phyloP scores from a whole-genome alignment of 371 early-diverging fungal species.

The Homolaphlyctis polyrhiza region DNA sequence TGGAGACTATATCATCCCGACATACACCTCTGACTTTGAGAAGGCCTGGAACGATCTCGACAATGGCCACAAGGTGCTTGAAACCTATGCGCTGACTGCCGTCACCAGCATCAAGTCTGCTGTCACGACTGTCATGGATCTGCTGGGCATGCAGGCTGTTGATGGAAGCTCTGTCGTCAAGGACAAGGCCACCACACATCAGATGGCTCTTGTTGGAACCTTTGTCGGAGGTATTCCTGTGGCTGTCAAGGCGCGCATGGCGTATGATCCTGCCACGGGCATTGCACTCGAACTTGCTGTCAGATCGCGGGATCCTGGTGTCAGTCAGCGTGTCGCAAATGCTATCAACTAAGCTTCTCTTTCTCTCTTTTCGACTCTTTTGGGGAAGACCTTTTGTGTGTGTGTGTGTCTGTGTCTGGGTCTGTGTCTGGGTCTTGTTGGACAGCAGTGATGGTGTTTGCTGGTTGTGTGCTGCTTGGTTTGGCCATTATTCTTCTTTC shows the following conservation, averaged over 20 bases:
- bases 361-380: neutral
- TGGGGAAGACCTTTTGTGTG: no score
- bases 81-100: slow-evolving; percentile 80
- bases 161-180: slow-evolving; percentile 61
- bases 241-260: slow-evolving; percentile 82
- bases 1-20: slow-evolving; percentile 87
- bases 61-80: slow-evolving; percentile 63
- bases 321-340: slow-evolving; percentile 62
- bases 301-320: slow-evolving; percentile 61
- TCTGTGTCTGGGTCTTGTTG: no score
- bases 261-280: slow-evolving; percentile 71
- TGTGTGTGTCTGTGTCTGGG: no score
- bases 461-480: no score
- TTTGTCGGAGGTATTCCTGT: slow-evolving; percentile 75
- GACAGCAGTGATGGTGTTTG: no score
- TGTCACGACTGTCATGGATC: slow-evolving; percentile 58
- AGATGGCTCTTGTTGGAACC: slow-evolving; percentile 76
- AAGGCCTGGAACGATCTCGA: slow-evolving; percentile 74
- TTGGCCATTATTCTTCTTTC: no score
- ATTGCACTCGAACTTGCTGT: slow-evolving; percentile 90
- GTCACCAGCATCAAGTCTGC: slow-evolving; percentile 53
- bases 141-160: slow-evolving; percentile 81
- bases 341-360: slow-evolving; percentile 20
- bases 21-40: slow-evolving; percentile 68
- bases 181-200: slow-evolving; percentile 74